Evolutionary conservation across 1,284 basidiomycete genomes (phyloP).

Genomic region (Cryptococcus neoformans): DNA sequence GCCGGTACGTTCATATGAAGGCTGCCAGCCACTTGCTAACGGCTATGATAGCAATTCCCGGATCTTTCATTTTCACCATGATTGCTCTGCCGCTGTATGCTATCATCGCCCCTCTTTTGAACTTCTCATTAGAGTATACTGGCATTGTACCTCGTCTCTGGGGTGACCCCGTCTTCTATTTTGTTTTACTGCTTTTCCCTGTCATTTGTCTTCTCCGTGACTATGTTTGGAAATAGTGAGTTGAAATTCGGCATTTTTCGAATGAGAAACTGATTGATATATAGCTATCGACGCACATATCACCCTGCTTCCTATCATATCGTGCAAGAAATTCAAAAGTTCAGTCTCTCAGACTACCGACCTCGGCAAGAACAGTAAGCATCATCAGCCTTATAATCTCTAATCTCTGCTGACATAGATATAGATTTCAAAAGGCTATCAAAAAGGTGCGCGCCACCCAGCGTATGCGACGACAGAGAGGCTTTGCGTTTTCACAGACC

Average conservation of each 20-base stretch:
- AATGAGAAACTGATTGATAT: neutral
- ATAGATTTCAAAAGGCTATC: conserved; percentile 92
- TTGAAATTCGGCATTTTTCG: conserved; percentile 17
- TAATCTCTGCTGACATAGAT: conserved; percentile 2
- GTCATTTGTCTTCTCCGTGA: conserved; percentile 85
- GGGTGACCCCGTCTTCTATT: conserved; percentile 83
- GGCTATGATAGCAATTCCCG: conserved; percentile 71
- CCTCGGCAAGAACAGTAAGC: conserved; percentile 94
- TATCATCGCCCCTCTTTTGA: conserved; percentile 71
- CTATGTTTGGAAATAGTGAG: conserved; percentile 92
- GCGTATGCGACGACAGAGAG: conserved; percentile 87
- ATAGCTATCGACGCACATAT: conserved; percentile 86
- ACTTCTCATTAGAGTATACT: conserved; percentile 87
- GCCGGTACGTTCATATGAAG: conserved; percentile 57
- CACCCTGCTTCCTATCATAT: conserved; percentile 90
- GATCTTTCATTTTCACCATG: conserved; percentile 95
- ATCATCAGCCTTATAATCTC: neutral
- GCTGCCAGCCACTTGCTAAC: conserved; percentile 4
- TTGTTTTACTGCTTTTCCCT: conserved; percentile 84
- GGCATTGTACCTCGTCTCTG: conserved; percentile 86
- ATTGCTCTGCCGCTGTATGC: conserved; percentile 89
- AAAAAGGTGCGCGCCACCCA: conserved; percentile 96
- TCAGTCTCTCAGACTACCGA: conserved; percentile 95
- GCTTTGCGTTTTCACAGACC: conserved; percentile 95
- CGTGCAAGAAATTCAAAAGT: conserved; percentile 94